phyloP scores from a whole-genome alignment of 116 monocot species.

The Posidonia oceanica region DNA sequence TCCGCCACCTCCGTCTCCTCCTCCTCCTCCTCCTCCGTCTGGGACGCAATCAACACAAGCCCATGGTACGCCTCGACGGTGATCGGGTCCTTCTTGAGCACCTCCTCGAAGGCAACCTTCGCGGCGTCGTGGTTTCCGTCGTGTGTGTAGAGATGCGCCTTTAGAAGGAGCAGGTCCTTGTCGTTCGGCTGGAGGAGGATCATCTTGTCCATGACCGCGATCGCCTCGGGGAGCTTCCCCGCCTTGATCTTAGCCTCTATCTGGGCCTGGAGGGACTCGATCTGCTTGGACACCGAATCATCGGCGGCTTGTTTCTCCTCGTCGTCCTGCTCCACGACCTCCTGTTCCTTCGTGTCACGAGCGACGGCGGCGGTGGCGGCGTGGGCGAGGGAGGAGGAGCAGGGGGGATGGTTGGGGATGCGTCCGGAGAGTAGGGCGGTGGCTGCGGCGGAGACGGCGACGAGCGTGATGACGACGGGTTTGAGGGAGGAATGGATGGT shows the following conservation, averaged over 20 bases:
- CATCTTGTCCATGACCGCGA: constrained; percentile 31
- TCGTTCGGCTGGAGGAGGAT: constrained; percentile 29
- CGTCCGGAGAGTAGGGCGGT: neutral
- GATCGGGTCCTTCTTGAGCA: constrained; percentile 28
- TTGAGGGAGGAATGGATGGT: too few relatives aligned
- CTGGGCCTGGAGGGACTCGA: too few relatives aligned
- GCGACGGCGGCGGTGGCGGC: neutral
- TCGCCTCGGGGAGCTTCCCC: constrained; percentile 32
- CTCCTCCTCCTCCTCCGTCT: constrained; percentile 3
- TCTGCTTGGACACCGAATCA: constrained; percentile 2
- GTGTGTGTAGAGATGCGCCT: constrained; percentile 32
- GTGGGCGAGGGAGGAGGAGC: neutral
- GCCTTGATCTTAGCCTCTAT: constrained; percentile 39
- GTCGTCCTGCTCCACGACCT: neutral
- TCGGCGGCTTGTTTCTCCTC: neutral
- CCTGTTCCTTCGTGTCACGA: neutral
- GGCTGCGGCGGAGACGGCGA: neutral
- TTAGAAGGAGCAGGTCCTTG: constrained; percentile 33
- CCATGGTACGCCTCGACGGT: constrained; percentile 55
- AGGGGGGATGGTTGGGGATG: neutral
- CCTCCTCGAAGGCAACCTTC: constrained; percentile 33
- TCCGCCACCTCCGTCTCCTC: constrained; percentile 13
- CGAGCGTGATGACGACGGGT: neutral
- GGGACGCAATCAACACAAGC: constrained; percentile 35
- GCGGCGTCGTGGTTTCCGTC: constrained; percentile 29